These are phyloP conservation scores for Colletotrichum sidae DNA, from an alignment of 2,329 filamentous ascomycete species.

Conservation along the genomic window DNA sequence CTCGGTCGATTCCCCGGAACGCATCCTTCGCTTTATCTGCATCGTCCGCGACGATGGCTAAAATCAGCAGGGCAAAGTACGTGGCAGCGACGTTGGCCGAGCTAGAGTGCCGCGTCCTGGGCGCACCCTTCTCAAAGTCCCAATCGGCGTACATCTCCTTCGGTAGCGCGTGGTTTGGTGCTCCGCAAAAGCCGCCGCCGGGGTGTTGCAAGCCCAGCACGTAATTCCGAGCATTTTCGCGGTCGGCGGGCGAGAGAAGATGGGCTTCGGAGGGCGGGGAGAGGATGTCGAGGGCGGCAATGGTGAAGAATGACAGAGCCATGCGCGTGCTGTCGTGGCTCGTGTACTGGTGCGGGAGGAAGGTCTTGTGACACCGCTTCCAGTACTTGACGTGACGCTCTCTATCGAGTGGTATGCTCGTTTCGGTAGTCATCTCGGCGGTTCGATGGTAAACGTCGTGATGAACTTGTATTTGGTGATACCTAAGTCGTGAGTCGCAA, in stretches of 20 bases:
- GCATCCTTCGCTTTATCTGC: conserved; percentile 52
- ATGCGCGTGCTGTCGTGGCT: conserved; percentile 91
- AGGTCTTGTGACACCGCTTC: conserved; percentile 85
- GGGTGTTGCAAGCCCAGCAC: conserved; percentile 89
- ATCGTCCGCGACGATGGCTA: conserved; percentile 65
- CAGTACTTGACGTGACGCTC: conserved; percentile 89
- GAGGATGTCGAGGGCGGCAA: conserved; percentile 87
- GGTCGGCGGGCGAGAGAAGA: conserved; percentile 60
- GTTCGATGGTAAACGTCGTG: background rate
- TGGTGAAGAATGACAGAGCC: conserved; percentile 88
- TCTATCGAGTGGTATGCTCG: conserved; percentile 61
- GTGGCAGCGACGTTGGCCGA: conserved; percentile 85
- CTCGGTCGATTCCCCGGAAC: conserved; percentile 74
- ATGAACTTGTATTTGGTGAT: no score
- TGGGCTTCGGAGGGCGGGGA: conserved; percentile 58
- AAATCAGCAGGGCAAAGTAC: conserved; percentile 83
- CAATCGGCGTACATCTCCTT: conserved; percentile 41
- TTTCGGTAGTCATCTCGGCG: conserved; percentile 38
- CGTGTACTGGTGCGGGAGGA: conserved; percentile 86
- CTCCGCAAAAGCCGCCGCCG: conserved; percentile 88
- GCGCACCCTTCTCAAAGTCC: conserved; percentile 34
- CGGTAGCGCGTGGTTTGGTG: conserved; percentile 73
- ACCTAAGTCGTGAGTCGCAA: no score
- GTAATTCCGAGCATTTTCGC: conserved; percentile 72
- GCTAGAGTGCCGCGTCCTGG: conserved; percentile 47